These are phyloP conservation scores for Fusarium tanahbumbuense DNA, from an alignment of 2,329 filamentous ascomycete species.

Conservation along the genomic window DNA sequence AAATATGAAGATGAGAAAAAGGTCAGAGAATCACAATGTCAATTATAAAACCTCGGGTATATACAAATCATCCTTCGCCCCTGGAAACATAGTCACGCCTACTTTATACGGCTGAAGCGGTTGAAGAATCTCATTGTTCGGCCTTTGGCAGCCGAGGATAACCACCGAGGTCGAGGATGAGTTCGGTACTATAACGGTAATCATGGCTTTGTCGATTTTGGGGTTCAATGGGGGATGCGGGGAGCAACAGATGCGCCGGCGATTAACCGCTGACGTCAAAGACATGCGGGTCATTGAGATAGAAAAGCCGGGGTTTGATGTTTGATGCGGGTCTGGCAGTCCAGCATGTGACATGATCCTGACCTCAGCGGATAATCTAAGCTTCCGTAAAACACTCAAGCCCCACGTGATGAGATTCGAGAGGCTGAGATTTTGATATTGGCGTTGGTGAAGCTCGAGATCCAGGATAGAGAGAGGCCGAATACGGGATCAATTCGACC, in stretches of 20 bases:
- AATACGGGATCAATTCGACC: conserved; percentile 29
- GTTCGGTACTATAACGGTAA: conserved; percentile 38
- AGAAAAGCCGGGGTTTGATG: conserved; percentile 8
- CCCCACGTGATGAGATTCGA: conserved; percentile 33
- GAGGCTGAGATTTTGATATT: conserved; percentile 45
- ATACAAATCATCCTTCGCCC: conserved; percentile 11
- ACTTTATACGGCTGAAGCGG: conserved; percentile 32
- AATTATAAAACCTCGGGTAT: conserved; percentile 25
- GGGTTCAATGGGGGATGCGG: conserved; percentile 17
- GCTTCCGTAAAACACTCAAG: rapidly evolving
- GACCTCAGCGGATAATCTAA: conserved; percentile 13
- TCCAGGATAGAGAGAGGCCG: conserved; percentile 22
- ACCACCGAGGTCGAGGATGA: conserved; percentile 35
- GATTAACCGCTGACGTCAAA: conserved; percentile 48
- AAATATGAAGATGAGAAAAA: neutral
- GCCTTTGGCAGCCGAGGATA: conserved; percentile 46
- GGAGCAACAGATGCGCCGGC: conserved; percentile 23
- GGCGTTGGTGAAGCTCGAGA: conserved; percentile 25
- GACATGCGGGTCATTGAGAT: neutral
- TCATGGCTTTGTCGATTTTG: conserved; percentile 18
- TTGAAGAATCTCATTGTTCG: conserved; percentile 33
- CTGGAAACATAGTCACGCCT: conserved; percentile 12
- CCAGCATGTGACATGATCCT: conserved; percentile 39
- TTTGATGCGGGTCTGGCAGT: neutral
- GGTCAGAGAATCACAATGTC: neutral